Base-by-base conservation (phyloP, 148 eudicot species). In the Beta vulgaris region DNA sequence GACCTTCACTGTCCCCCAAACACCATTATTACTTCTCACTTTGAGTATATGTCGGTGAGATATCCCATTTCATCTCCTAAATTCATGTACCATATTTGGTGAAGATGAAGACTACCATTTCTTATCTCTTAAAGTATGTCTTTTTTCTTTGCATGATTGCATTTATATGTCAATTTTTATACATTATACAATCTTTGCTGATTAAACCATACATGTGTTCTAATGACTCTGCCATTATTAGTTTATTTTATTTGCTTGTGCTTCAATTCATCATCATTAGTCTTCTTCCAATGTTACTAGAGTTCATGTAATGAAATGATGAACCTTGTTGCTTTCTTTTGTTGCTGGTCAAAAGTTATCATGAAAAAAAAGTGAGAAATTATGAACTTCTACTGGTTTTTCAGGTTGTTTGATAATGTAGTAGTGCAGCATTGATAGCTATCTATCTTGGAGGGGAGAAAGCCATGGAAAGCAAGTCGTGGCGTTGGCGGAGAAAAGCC, bases 401-500 rank as follows among this genome's bases (percentile, higher is more conserved):
- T 48, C 44, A 68, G 69, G 82, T 35, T 73, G 19, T 60, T 46
- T 48, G 49, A 23, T 29, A 29, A 54, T 74, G 35, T 16, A 40
- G 42, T 28, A 68, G 70, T 15, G 55, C 19, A 64, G 64, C 49
- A 42, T 71, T 71, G 42, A 65, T 28, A 25, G 25, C 57, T 71
- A 25, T 36, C n/a, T n/a, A n/a, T n/a, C n/a, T 35, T 14, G 55
- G 13, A 62, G 73, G 55, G 18, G 73, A 14, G 21, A 15, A 46
- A 68, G 69, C 46, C 34, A 92, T 92, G 98, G 94, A 93, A 68
- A 83, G 82, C 5, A 93, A 84, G 78, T 42, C 91, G 35, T 89
- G 93, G 98, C 86, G 74, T 29, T 91, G 98, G 98, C 86, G 77
- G 74, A 88, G 85, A 69, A 84, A 76, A 69, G 51, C 85, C 37